Base-by-base conservation (phyloP, 176 grass and related monocot species). In the Cymbopogon citratus region DNA sequence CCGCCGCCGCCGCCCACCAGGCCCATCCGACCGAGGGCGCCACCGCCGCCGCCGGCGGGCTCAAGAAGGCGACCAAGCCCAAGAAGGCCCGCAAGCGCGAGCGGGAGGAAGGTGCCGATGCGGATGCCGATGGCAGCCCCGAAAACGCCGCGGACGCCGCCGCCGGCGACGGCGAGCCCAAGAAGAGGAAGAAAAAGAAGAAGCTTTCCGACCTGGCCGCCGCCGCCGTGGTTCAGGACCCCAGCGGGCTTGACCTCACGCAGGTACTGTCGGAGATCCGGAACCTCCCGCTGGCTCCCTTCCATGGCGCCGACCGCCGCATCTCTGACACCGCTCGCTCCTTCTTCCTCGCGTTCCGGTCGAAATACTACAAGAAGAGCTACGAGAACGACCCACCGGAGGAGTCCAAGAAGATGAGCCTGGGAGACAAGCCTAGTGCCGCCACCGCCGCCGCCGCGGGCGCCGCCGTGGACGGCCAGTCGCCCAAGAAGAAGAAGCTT, bases 321-420 rank as follows among this genome's bases (percentile, higher is more conserved):
- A 87, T 92, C 23, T 83, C 87, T 6, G 49, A 64, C 43, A 45
- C 84, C 6, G 83, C 86, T 21, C 89, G 81, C 72, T 31, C 83
- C 73, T 86, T 95, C 66, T 19, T 93, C 80, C 77, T 93, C 74
- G 94, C 88, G 29, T 99, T 91, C 77, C 92, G 96, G 10, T 95
- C 89, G 1, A 80, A 84, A 43, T 69, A 88, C 73, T 99, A 87
- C 83, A 94, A 93, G 83, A 99, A 96, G 83, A 91, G 95, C 67
- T 49, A 88, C 65, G 87, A 81, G 88, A 85, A 91, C 66, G 80
- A 85, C 23, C 52, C 84, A 11, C 75, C 87, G 15, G 83, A 89
- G 43, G 92, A 94, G 35, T 40, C 75, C 1, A 93, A 84, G 86
- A 79, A 31, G 63, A 16, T 48, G 45, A 41, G 23, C 36, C 14